Conservation (phyloP, 1,284 basidiomycete genomes). For the Ganoderma lucidum region DNA sequence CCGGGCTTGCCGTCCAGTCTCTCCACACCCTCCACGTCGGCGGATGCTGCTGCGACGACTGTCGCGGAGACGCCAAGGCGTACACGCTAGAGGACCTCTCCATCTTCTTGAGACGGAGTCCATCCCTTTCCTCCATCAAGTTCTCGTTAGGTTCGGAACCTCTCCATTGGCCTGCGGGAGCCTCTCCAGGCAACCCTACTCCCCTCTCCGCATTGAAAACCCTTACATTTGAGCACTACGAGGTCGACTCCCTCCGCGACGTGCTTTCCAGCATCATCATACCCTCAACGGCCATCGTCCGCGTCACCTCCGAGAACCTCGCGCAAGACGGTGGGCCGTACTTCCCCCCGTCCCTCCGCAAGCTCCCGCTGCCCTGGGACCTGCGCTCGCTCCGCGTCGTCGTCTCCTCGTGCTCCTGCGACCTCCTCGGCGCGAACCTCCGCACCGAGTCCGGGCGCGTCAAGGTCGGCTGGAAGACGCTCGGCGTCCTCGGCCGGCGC, state of each 20-base stretch:
- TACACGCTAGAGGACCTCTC: not conserved
- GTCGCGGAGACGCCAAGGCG: not conserved
- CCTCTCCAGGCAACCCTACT: not conserved
- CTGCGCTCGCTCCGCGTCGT: conserved; percentile 9
- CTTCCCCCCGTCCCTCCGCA: conserved; percentile 2
- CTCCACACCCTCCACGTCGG: conserved; percentile 2
- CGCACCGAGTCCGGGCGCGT: not conserved
- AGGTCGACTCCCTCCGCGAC: conserved; percentile 2
- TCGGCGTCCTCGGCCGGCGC: not conserved
- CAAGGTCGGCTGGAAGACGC: conserved; percentile 8
- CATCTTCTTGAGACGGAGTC: not conserved
- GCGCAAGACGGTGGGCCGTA: not conserved
- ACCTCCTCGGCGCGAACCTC: conserved; percentile 8
- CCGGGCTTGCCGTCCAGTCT: conserved; percentile 3
- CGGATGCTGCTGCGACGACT: not conserved
- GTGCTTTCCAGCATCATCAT: not conserved
- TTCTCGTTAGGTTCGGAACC: conserved; percentile 5
- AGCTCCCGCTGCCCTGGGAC: not conserved
- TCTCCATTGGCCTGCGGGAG: not conserved
- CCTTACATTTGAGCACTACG: conserved; percentile 1
- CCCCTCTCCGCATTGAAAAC: not conserved
- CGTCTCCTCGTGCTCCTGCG: conserved; percentile 1
- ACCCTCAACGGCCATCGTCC: not conserved
- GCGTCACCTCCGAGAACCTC: not conserved
- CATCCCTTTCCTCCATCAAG: not conserved